phyloP scores from a whole-genome alignment of 148 eudicot genomes.

The Rhododendron vialii region DNA sequence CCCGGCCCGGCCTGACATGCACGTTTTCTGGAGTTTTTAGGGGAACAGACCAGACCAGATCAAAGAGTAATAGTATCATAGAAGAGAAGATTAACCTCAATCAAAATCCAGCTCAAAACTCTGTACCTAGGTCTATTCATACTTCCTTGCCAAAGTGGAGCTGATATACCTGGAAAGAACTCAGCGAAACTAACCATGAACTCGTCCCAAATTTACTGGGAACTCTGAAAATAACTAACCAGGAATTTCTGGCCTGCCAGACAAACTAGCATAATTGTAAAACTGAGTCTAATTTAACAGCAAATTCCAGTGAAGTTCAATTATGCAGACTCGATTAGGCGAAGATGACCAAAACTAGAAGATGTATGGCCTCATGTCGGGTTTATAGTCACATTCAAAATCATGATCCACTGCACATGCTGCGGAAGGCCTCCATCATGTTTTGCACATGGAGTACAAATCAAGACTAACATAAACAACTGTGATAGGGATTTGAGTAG shows the following conservation, averaged over 20 bases:
- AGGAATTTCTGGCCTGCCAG: background rate
- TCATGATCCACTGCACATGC: background rate
- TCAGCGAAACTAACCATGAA: too few relatives aligned
- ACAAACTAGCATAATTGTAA: background rate
- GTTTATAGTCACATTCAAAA: background rate
- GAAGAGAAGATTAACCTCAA: background rate
- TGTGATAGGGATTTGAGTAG: background rate
- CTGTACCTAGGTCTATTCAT: too few relatives aligned
- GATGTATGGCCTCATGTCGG: background rate
- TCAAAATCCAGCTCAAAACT: background rate
- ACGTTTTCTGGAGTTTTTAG: background rate
- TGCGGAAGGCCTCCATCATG: background rate
- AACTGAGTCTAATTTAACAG: background rate
- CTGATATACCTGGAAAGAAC: too few relatives aligned
- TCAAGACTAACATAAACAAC: background rate
- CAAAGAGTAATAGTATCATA: background rate
- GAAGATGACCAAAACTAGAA: background rate
- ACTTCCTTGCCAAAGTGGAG: too few relatives aligned
- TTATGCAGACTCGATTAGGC: background rate
- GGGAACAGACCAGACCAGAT: background rate
- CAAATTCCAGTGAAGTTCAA: background rate
- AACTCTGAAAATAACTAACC: background rate
- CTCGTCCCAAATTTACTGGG: background rate
- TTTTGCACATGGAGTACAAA: background rate
- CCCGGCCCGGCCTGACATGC: background rate